Evolutionary conservation across 306 rosid species (phyloP).

Genomic region (Betula pendula): DNA sequence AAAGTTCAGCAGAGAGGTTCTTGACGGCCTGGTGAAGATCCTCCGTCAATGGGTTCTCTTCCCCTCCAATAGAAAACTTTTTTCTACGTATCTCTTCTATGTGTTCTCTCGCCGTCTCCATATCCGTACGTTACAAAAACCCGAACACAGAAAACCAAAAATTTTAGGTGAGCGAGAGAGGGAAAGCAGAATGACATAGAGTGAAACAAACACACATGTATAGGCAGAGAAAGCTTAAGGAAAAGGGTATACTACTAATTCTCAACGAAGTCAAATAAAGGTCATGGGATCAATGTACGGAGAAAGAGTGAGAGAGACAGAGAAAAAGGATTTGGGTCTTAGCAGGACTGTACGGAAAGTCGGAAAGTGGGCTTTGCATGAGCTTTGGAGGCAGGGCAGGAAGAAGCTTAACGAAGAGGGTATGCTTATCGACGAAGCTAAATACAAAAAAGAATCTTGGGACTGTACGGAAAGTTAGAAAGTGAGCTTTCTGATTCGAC

Average conservation of each 20-base stretch:
- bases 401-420: too few relatives aligned
- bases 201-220: not conserved
- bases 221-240: not conserved
- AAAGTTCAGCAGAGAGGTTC: slow-evolving; percentile 64
- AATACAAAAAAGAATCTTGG: too few relatives aligned
- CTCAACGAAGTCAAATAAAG: slow-evolving; percentile 5
- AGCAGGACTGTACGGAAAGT: too few relatives aligned
- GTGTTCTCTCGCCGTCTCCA: slow-evolving; percentile 49
- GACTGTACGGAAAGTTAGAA: too few relatives aligned
- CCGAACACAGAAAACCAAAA: too few relatives aligned
- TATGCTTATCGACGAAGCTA: not conserved
- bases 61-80: slow-evolving; percentile 63
- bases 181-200: not conserved
- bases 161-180: not conserved
- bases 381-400: not conserved
- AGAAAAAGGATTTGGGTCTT: too few relatives aligned
- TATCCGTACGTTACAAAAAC: not conserved
- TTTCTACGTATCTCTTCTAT: slow-evolving; percentile 48
- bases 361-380: not conserved
- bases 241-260: not conserved
- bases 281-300: not conserved
- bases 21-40: slow-evolving; percentile 62
- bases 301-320: not conserved
- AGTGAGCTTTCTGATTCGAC: slow-evolving; percentile 6
- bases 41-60: slow-evolving; percentile 37